Base-by-base conservation (phyloP, 2,329 filamentous ascomycete genomes). In the Diaporthe ilicicola region DNA sequence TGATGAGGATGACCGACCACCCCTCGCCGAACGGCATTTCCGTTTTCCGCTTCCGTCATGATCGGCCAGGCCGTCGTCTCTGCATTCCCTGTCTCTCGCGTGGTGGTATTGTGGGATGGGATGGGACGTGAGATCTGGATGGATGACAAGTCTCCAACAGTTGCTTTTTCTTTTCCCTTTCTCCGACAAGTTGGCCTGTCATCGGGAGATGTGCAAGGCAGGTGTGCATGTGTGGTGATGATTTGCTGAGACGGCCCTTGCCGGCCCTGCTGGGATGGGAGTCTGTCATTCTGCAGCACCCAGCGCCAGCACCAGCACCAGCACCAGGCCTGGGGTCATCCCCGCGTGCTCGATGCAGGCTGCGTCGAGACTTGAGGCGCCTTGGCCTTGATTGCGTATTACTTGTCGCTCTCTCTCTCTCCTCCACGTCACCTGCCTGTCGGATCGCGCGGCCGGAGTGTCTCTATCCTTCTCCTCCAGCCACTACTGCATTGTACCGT, bases 361-460 rank as follows among this genome's bases (percentile, higher is more conserved):
- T 62, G 59, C 42, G 42, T 62, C 59, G 34, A 62, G 59, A 62
- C 42, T 42, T 42, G 59, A 62, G 29, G 59, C 59, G 44, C 48
- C 59, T 50, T 64, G 59, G 59, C 59, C 44, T 15, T 8, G 55
- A 10, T 39, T 39, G 37, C 27, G 29, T 13, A 17, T 54, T 54
- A 32, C 34, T 54, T 27, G 19, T 54, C 34, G 22, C 29, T 48
- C 39, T 44, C 55, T n/a, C 32, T 66, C 29, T 22, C 32, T 66
- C 17, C 37, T 44, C 42, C 29, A 50, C 42, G 65, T 48, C 53
- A 48, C 32, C 53, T 32, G 32, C 50, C 51, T 53, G 17, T 37
- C 53, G 51, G 65, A 37, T 56, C 53, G 22, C 51, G 65, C 65
- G 65, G 65, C 53, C 37, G 65, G 65, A 50, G 65, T 67, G 65